These are phyloP conservation scores for Glycine latifolia DNA, from an alignment of 306 rosid species.

Conservation along the genomic window DNA sequence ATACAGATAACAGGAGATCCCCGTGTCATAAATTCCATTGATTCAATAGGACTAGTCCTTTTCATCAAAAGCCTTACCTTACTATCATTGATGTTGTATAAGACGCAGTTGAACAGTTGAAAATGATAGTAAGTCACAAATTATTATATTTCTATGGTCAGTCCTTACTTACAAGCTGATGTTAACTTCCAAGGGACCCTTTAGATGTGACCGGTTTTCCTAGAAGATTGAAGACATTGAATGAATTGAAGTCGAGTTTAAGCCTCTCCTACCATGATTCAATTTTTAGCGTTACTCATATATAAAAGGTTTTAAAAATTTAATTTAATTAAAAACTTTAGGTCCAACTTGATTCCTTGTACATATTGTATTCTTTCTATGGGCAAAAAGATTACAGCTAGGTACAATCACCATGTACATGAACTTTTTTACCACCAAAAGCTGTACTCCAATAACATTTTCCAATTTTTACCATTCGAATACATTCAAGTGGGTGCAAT, in stretches of 20 bases:
- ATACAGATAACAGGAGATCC: constrained; percentile 32
- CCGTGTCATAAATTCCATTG: constrained; percentile 38
- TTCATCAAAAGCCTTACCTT: constrained; percentile 37
- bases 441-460: constrained; percentile 39
- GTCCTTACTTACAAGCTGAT: constrained; percentile 39
- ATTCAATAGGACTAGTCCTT: constrained; percentile 41
- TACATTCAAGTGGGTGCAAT: constrained; percentile 34
- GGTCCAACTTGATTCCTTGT: background rate
- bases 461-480: constrained; percentile 31
- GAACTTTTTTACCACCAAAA: constrained; percentile 38
- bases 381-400: constrained; percentile 26
- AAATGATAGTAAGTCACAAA: constrained; percentile 47
- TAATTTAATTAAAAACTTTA: background rate
- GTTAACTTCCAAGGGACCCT: constrained; percentile 23
- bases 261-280: background rate
- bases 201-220: constrained; percentile 15
- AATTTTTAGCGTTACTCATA: too few species aligned
- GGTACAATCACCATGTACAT: background rate
- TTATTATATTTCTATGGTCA: constrained; percentile 36
- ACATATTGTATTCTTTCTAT: background rate
- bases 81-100: constrained; percentile 31
- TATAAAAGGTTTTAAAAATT: background rate
- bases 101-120: constrained; percentile 40
- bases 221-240: background rate
- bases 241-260: background rate